phyloP scores from a whole-genome alignment of 1,284 basidiomycete genomes.

The Athelia psychrophila region DNA sequence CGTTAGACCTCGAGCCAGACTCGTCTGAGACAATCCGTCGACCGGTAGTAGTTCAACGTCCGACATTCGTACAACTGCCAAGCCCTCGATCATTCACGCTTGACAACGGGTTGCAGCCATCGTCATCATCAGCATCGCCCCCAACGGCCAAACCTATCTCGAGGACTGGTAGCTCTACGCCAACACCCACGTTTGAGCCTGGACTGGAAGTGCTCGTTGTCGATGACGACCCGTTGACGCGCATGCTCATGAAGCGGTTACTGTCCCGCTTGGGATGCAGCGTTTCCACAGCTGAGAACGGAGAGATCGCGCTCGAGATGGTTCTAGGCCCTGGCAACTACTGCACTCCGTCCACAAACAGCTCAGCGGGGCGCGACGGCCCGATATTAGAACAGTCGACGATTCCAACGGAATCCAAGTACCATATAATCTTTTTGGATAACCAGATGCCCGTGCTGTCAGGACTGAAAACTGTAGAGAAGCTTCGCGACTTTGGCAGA shows the following conservation, averaged over 20 bases:
- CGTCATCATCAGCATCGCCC: too few relatives aligned
- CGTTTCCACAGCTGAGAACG: constrained; percentile 86
- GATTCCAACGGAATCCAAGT: constrained; percentile 36
- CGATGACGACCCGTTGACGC: constrained; percentile 77
- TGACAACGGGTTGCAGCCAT: too few relatives aligned
- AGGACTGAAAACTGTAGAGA: constrained; percentile 69
- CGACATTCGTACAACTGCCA: constrained; percentile 40
- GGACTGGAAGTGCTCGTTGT: constrained; percentile 68
- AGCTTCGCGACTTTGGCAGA: constrained; percentile 64
- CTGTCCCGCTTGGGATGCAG: constrained; percentile 75
- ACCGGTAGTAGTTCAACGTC: constrained; percentile 18
- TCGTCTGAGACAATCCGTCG: neutral
- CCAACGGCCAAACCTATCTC: constrained; percentile 9
- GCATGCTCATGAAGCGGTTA: constrained; percentile 81
- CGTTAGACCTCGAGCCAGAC: constrained; percentile 2
- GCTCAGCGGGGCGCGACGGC: constrained; percentile 24
- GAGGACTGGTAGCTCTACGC: constrained; percentile 3
- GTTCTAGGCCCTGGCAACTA: constrained; percentile 39
- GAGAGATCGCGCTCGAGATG: constrained; percentile 76
- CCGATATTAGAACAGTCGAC: constrained; percentile 28
- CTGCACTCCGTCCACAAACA: constrained; percentile 28
- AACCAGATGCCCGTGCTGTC: constrained; percentile 88
- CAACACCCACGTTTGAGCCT: constrained; percentile 34
- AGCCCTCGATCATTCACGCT: constrained; percentile 29
- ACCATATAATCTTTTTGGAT: constrained; percentile 79